phyloP scores from a whole-genome alignment of 2,329 filamentous ascomycete genomes.

The Trichoderma cornu-damae region DNA sequence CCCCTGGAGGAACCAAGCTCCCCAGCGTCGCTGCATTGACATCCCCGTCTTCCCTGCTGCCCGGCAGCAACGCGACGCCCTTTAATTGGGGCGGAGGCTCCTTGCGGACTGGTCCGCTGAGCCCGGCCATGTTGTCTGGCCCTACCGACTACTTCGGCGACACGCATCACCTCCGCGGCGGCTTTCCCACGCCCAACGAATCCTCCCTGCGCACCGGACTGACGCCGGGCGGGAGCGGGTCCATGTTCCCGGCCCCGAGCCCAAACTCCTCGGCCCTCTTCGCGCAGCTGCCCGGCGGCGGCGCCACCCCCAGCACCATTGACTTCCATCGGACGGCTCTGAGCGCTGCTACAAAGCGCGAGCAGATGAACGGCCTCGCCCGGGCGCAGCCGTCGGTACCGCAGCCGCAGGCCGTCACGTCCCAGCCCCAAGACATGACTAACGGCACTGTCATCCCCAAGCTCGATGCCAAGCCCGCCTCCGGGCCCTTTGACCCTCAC shows the following conservation, averaged over 20 bases:
- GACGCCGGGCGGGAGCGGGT: constrained; percentile 90
- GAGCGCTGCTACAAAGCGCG: constrained; percentile 64
- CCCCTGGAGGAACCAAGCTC: constrained; percentile 75
- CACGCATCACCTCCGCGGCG: constrained; percentile 68
- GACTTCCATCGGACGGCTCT: constrained; percentile 94
- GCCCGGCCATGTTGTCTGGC: constrained; percentile 94
- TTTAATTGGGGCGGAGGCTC: constrained; percentile 80
- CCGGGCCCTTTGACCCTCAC: constrained; percentile 75
- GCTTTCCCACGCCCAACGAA: constrained; percentile 94
- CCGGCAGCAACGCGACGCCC: constrained; percentile 65
- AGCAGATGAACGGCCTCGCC: constrained; percentile 38
- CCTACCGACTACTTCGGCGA: constrained; percentile 88
- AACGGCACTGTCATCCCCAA: constrained; percentile 41
- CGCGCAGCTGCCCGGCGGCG: constrained; percentile 71
- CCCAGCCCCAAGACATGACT: constrained; percentile 51
- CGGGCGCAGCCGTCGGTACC: constrained; percentile 24
- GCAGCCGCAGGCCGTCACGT: constrained; percentile 33
- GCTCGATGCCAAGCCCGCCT: constrained; percentile 45
- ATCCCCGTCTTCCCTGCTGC: constrained; percentile 76
- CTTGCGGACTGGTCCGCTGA: constrained; percentile 84
- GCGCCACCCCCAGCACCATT: constrained; percentile 80
- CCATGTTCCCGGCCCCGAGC: constrained; percentile 92
- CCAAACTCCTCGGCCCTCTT: constrained; percentile 81
- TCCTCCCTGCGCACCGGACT: constrained; percentile 86
- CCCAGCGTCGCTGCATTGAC: constrained; percentile 87